A percentile compares a stretch with the other conserved stretches of the same genome.
Conservation (phyloP, 768 basidiomycete genomes). For the Tricholoma saponaceum region DNA sequence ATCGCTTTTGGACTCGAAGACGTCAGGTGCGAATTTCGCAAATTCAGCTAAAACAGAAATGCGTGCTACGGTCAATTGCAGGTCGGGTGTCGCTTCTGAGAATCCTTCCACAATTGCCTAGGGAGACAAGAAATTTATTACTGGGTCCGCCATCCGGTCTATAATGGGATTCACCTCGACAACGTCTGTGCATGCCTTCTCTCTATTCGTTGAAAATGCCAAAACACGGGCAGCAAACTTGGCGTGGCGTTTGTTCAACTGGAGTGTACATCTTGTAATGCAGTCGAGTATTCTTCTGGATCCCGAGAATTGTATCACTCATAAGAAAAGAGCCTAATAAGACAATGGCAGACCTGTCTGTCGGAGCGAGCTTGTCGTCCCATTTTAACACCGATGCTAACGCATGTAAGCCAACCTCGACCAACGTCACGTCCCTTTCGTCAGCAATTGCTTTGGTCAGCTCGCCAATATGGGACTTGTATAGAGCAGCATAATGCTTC, state of each 20-base stretch:
- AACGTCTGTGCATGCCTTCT: slow-evolving; percentile 46
- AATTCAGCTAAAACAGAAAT: slow-evolving; percentile 73
- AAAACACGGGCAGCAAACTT: slow-evolving; percentile 85
- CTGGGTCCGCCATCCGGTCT: not conserved
- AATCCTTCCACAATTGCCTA: slow-evolving; percentile 61
- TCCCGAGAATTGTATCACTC: not conserved
- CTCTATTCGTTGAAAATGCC: slow-evolving; percentile 51
- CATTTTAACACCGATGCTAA: slow-evolving; percentile 61
- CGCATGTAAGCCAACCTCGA: slow-evolving; percentile 73
- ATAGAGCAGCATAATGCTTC: slow-evolving; percentile 73
- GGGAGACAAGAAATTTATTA: not conserved
- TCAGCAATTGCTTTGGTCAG: slow-evolving; percentile 71
- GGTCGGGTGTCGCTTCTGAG: slow-evolving; percentile 38
- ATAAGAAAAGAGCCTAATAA: not conserved
- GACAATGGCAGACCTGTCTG: slow-evolving; percentile 58
- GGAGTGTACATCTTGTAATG: slow-evolving; percentile 53
- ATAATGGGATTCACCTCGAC: slow-evolving; percentile 53
- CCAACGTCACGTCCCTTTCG: slow-evolving; percentile 47
- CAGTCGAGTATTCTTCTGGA: slow-evolving; percentile 65
- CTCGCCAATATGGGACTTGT: slow-evolving; percentile 70
- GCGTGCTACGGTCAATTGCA: slow-evolving; percentile 50
- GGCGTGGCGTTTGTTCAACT: slow-evolving; percentile 60
- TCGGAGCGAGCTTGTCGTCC: slow-evolving; percentile 52
- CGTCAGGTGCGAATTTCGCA: slow-evolving; percentile 59
- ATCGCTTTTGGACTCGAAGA: slow-evolving; percentile 78